A percentile compares a stretch with the other conserved stretches of the same genome.
phyloP scores from a whole-genome alignment of 2,329 filamentous ascomycete genomes.

The Myrmaecium sp. region DNA sequence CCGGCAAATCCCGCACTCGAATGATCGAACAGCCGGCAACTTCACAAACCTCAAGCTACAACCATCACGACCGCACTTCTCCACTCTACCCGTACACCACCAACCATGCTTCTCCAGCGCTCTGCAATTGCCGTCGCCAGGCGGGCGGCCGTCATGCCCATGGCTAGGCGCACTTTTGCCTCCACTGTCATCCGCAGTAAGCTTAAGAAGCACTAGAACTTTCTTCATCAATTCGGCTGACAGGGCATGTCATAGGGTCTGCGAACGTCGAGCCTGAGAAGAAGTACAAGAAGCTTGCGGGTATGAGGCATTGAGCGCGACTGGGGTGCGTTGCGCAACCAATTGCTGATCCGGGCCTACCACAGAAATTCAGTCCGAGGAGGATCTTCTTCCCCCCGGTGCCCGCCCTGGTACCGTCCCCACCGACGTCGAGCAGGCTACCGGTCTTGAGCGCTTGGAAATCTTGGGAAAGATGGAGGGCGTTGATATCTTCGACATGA shows the following conservation, averaged over 20 bases:
- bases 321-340: slow-evolving; percentile 2
- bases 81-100: slow-evolving; percentile 20
- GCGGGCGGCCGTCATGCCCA: slow-evolving; percentile 24
- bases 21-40: slow-evolving; percentile 12
- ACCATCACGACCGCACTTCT: too few relatives aligned
- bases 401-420: slow-evolving; percentile 68
- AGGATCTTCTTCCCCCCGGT: slow-evolving; percentile 77
- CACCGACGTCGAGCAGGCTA: slow-evolving; percentile 88
- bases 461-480: slow-evolving; percentile 99
- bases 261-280: slow-evolving; percentile 18
- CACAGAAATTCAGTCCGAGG: slow-evolving; percentile 63
- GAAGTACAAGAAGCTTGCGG: slow-evolving; percentile 28
- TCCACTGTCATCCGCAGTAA: slow-evolving; percentile 30
- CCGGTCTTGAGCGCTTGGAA: slow-evolving; percentile 95
- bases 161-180: slow-evolving; percentile 29
- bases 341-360: slow-evolving; percentile 12
- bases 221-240: slow-evolving; percentile 14
- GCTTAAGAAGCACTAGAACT: slow-evolving; percentile 7
- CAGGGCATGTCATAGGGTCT: slow-evolving; percentile 14
- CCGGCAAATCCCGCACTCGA: too few relatives aligned
- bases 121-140: slow-evolving; percentile 30
- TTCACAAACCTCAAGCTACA: not conserved
- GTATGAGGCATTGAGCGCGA: slow-evolving; percentile 11
- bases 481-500: slow-evolving; percentile 96
- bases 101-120: slow-evolving; percentile 32